Percentiles rank a stretch among this genome's conserved stretches.
Conservation (phyloP, 1,284 basidiomycete species). For the Neonothopanus nambi region DNA sequence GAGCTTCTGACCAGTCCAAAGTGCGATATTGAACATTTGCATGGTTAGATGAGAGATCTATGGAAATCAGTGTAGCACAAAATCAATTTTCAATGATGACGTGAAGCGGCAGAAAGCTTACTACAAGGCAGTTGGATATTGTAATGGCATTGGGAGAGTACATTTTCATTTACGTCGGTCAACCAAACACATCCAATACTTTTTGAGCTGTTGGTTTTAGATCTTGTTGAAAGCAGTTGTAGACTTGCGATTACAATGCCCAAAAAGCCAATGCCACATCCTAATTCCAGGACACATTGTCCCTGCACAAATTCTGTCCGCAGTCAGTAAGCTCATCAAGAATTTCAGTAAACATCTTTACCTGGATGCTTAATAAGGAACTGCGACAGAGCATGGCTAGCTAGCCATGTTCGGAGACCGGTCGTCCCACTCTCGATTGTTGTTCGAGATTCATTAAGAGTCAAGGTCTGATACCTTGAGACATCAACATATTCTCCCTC, state of each 20-base stretch:
- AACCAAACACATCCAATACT: conserved; percentile 43
- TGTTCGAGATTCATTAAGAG: conserved; percentile 70
- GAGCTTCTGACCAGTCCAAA: conserved; percentile 67
- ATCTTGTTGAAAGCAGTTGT: conserved; percentile 36
- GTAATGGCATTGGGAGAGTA: conserved; percentile 57
- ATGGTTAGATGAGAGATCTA: conserved; percentile 56
- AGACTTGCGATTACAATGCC: conserved; percentile 60
- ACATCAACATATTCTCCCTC: conserved; percentile 20
- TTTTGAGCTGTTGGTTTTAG: background rate
- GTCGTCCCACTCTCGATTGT: conserved; percentile 75
- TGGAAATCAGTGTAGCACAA: background rate
- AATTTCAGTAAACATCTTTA: conserved; percentile 24
- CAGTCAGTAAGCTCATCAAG: conserved; percentile 1
- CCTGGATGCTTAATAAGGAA: conserved; percentile 59
- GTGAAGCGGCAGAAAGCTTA: conserved; percentile 32
- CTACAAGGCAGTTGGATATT: conserved; percentile 67
- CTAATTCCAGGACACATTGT: conserved; percentile 65
- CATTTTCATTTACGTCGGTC: conserved; percentile 66
- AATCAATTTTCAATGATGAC: too few relatives aligned
- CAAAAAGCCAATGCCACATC: conserved; percentile 72
- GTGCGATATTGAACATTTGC: conserved; percentile 40
- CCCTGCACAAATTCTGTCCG: conserved; percentile 48
- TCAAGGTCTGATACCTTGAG: conserved; percentile 41
- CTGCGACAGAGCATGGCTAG: conserved; percentile 65
- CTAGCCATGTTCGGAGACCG: conserved; percentile 74